Evolutionary conservation across 208 protist genomes (phyloP).

Genomic region (Trypanosoma scelopori): DNA sequence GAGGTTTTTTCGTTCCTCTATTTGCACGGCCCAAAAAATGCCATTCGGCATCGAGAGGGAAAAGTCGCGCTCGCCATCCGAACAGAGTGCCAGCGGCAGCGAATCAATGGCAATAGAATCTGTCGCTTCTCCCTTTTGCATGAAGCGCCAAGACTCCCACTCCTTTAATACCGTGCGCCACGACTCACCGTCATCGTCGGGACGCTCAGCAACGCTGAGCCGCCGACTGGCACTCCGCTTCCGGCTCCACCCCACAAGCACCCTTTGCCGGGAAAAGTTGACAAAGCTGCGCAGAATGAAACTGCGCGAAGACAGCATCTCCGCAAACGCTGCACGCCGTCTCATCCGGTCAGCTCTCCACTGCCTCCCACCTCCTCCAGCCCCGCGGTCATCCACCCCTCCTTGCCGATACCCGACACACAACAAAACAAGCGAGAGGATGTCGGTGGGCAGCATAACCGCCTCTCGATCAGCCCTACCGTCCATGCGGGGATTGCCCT

Average conservation of each 20-base stretch:
- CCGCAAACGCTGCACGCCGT: constrained; percentile 34
- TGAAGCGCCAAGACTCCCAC: constrained; percentile 6
- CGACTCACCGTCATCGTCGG: not conserved
- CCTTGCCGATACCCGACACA: constrained; percentile 63
- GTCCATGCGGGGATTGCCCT: not conserved
- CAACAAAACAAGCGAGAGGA: constrained; percentile 75
- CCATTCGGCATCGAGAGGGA: constrained; percentile 5
- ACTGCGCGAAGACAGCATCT: constrained; percentile 48
- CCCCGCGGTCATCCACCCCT: not conserved
- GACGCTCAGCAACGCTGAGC: not conserved
- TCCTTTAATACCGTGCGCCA: constrained; percentile 4
- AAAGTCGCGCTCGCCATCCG: not conserved
- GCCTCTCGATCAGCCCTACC: constrained; percentile 10
- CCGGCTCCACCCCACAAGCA: constrained; percentile 26
- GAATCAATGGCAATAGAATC: not conserved
- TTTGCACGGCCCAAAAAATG: constrained; percentile 16
- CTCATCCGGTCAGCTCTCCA: constrained; percentile 7
- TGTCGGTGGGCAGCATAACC: constrained; percentile 58
- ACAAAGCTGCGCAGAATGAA: constrained; percentile 71
- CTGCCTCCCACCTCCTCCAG: not conserved
- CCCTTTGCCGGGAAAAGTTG: constrained; percentile 43
- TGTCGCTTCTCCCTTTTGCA: not conserved
- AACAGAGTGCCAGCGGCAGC: constrained; percentile 18
- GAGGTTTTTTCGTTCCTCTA: constrained; percentile 12
- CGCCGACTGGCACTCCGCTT: constrained; percentile 13